Base-by-base conservation (phyloP, 495 filamentous ascomycete species). In the Parmelia sp. region DNA sequence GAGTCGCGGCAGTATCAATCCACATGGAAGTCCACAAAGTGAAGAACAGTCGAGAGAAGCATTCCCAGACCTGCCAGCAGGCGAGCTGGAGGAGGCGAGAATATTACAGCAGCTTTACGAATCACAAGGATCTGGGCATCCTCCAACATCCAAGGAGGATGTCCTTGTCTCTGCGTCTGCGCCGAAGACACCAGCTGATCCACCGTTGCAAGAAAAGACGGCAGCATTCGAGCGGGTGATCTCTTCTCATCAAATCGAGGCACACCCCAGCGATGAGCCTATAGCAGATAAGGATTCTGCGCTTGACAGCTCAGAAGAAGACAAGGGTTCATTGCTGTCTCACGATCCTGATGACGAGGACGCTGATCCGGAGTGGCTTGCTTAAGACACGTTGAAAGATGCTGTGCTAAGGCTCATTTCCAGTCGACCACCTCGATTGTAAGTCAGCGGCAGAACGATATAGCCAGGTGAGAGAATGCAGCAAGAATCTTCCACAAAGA, bases 291-390 rank as follows among this genome's bases (percentile, higher is more conserved):
- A 58, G 2, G 64, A 71, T 39, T 72, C 70, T 10, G 73, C 72
- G 37, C 1, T 5, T 57, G 75, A 76, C 29, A 75, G 71, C 33
- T 70, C 73, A 49, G 73, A 77, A 17, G 47, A 45, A 23, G 78
- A 82, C 44, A 74, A 74, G 35, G 76, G 74, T 0, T 80, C 78
- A 25, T 65, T 82, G 56, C 66, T 86, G 19, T 85, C 84, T 0
- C 77, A 88, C 60, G 86, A 88, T 65, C 86, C 86, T 0, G 86
- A 87, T 17, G 86, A 88, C 69, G 83, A 87, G 61, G 86, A 88
- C 70, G 85, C 85, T 1, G 83, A 87, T 56, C 84, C 85, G 19
- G 84, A 87, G 27, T 88, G 85, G 85, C 72, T 87, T 37, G 56
- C 56, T 53, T 64, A 57, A 64, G 17, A 21, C 5, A 36, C 35